Conservation (phyloP, 2,329 filamentous ascomycete genomes). For the Kalaharituber pfeilii region DNA sequence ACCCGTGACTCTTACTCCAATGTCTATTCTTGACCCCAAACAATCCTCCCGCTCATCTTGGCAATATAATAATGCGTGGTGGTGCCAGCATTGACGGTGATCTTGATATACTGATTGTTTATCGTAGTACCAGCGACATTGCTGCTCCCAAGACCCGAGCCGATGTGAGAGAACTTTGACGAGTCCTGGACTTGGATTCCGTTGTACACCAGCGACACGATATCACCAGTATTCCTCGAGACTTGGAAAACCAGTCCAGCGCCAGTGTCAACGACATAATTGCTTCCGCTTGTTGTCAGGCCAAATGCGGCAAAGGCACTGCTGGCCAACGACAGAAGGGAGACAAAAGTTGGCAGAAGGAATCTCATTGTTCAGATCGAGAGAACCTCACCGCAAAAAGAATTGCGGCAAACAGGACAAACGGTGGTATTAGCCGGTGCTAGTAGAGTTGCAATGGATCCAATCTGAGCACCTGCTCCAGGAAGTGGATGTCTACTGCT, state of each 20-base stretch:
- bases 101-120: slow-evolving; percentile 37
- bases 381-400: too few species aligned
- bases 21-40: too few species aligned
- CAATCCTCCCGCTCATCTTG: too few species aligned
- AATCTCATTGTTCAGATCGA: too few species aligned
- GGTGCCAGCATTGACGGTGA: slow-evolving; percentile 42
- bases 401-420: too few species aligned
- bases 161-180: slow-evolving; percentile 38
- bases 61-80: slow-evolving; percentile 48
- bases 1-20: too few species aligned
- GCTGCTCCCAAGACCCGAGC: slow-evolving; percentile 41
- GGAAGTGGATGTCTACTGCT: too few species aligned
- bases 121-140: slow-evolving; percentile 34
- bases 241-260: slow-evolving; percentile 34
- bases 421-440: too few species aligned
- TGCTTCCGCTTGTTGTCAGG: slow-evolving; percentile 5
- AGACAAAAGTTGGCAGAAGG: not conserved
- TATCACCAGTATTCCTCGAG: slow-evolving; percentile 40
- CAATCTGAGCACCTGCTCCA: too few species aligned
- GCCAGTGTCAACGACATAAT: slow-evolving; percentile 13
- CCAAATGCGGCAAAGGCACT: slow-evolving; percentile 15
- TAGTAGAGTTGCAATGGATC: too few species aligned
- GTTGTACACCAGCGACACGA: slow-evolving; percentile 44
- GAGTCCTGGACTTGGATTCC: slow-evolving; percentile 42
- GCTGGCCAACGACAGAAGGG: not conserved